phyloP scores from a whole-genome alignment of 345 rosid genomes.

The Acer campestre region DNA sequence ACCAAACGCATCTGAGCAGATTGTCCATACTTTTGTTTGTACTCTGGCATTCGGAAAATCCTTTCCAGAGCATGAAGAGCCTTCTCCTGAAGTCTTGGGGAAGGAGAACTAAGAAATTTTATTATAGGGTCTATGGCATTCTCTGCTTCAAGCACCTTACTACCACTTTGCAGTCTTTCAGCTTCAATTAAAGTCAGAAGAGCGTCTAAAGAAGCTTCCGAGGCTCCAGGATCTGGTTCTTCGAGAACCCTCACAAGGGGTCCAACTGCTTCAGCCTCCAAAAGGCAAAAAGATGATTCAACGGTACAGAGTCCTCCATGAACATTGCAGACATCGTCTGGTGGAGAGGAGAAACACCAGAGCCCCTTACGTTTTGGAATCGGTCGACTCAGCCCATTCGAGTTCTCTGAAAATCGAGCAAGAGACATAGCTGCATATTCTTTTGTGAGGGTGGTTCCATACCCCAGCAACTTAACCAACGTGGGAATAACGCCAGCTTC shows the following conservation, averaged over 20 bases:
- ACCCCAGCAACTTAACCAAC: slow-evolving; percentile 50
- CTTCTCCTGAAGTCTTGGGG: slow-evolving; percentile 54
- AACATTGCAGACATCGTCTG: slow-evolving; percentile 42
- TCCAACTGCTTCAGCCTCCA: slow-evolving; percentile 59
- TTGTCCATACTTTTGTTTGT: slow-evolving; percentile 52
- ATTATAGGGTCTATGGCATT: slow-evolving; percentile 53
- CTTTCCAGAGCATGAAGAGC: slow-evolving; percentile 56
- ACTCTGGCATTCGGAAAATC: slow-evolving; percentile 63
- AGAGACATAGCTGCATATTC: slow-evolving; percentile 52
- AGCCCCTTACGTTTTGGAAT: slow-evolving; percentile 39
- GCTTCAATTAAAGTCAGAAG: slow-evolving; percentile 59
- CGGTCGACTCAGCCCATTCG: slow-evolving; percentile 38
- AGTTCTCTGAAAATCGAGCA: slow-evolving; percentile 49
- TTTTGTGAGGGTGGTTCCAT: slow-evolving; percentile 51
- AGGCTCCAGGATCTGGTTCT: slow-evolving; percentile 46
- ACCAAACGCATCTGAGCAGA: slow-evolving; percentile 66
- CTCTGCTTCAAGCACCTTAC: slow-evolving; percentile 57
- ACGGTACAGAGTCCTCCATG: slow-evolving; percentile 64
- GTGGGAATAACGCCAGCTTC: slow-evolving; percentile 52
- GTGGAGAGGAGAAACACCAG: slow-evolving; percentile 54
- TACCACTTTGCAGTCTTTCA: slow-evolving; percentile 52
- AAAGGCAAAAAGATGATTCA: slow-evolving; percentile 65
- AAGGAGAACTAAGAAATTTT: slow-evolving; percentile 52
- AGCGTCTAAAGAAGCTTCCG: slow-evolving; percentile 67
- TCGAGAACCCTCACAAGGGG: slow-evolving; percentile 54